Evolutionary conservation across 140 eudicot species (phyloP).

Genomic region (Anethum foeniculum): DNA sequence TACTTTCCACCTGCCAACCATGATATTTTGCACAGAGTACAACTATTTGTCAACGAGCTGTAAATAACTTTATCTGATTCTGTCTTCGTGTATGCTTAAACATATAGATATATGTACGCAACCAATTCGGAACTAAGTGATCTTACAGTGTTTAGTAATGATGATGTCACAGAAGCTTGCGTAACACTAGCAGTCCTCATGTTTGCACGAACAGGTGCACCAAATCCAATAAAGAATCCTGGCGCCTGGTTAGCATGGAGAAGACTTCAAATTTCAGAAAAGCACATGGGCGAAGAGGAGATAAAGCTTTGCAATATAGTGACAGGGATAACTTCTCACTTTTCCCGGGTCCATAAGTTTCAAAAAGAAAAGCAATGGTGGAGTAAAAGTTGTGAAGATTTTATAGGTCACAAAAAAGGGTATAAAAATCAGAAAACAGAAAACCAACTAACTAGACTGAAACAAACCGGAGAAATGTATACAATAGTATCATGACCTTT

Average conservation of each 20-base stretch:
- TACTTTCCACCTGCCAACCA: conserved; percentile 81
- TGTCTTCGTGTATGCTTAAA: neutral
- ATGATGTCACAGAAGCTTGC: conserved; percentile 68
- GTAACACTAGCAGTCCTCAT: conserved; percentile 78
- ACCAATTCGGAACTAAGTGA: neutral
- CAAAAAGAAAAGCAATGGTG: neutral
- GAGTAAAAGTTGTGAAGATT: neutral
- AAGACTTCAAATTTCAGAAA: neutral
- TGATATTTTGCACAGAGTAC: conserved; percentile 11
- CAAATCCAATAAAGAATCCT: conserved; percentile 93
- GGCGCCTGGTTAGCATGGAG: conserved; percentile 47
- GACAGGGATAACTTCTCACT: neutral
- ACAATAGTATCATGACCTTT: conserved; percentile 45
- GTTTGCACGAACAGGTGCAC: conserved; percentile 96
- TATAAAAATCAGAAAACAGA: too few species aligned
- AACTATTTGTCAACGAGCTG: neutral
- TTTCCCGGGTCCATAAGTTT: neutral
- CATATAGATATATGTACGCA: neutral
- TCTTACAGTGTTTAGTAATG: conserved; percentile 84
- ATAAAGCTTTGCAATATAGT: neutral
- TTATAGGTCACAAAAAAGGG: too few species aligned
- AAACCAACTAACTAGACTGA: neutral
- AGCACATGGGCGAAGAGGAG: neutral
- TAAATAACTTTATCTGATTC: neutral
- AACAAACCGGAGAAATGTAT: neutral